Conservation (phyloP, 2,329 filamentous ascomycete species). For the Aspergillus novofumigatus region DNA sequence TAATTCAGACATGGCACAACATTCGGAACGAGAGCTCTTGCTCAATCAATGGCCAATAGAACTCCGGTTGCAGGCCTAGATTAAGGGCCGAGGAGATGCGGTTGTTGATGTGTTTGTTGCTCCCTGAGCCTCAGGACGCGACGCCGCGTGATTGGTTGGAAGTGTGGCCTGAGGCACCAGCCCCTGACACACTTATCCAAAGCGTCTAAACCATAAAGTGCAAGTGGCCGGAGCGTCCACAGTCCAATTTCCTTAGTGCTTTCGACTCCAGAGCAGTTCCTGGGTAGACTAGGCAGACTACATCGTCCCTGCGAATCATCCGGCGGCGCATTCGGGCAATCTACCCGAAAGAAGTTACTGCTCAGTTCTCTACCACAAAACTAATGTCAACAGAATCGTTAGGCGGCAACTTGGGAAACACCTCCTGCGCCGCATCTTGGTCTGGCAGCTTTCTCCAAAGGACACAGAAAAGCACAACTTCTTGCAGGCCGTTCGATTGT, state of each 20-base stretch:
- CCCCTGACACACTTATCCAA: neutral
- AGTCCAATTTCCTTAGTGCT: neutral
- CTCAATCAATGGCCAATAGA: slow-evolving; percentile 5
- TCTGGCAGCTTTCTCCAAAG: neutral
- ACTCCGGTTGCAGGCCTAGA: neutral
- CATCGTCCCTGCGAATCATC: neutral
- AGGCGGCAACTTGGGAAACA: too few species aligned
- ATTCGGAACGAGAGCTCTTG: slow-evolving; percentile 10
- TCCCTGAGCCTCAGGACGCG: slow-evolving; percentile 16
- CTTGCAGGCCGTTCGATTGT: neutral
- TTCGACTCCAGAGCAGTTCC: neutral
- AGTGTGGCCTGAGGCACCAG: slow-evolving; percentile 9
- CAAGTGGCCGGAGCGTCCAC: neutral
- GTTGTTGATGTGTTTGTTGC: slow-evolving; percentile 15
- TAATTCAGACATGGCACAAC: slow-evolving; percentile 31
- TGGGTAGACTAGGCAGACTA: too few species aligned
- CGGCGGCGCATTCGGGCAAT: neutral
- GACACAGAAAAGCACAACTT: neutral
- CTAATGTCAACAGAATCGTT: neutral
- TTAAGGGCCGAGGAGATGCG: slow-evolving; percentile 2
- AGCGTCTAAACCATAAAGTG: neutral
- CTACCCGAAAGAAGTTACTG: neutral
- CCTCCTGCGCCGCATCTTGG: neutral
- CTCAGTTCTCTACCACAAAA: neutral
- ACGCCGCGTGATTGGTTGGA: slow-evolving; percentile 1